A percentile compares a stretch with the other conserved stretches of the same genome.
Conservation (phyloP, 2,329 filamentous ascomycete genomes). For the Alternaria ethzedia region DNA sequence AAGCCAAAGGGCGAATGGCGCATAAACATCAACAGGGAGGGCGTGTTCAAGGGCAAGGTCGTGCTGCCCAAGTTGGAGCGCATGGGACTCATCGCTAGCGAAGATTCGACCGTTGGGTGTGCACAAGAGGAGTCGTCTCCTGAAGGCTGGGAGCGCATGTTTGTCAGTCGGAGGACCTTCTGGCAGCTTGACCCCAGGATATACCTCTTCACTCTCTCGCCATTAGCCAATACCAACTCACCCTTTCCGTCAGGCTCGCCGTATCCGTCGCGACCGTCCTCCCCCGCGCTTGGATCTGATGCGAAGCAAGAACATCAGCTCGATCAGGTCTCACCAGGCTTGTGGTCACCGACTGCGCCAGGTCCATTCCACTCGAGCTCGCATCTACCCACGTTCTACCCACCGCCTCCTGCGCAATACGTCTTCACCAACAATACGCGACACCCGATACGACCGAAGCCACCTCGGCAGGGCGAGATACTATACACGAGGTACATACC, state of each 20-base stretch:
- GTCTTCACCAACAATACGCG: constrained; percentile 77
- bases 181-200: constrained; percentile 90
- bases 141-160: constrained; percentile 79
- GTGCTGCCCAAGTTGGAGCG: constrained; percentile 89
- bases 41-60: constrained; percentile 84
- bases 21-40: constrained; percentile 82
- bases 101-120: constrained; percentile 76
- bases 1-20: constrained; percentile 85
- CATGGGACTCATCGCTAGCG: constrained; percentile 82
- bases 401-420: constrained; percentile 82
- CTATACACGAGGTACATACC: constrained; percentile 91
- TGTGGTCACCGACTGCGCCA: constrained; percentile 52
- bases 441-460: constrained; percentile 87
- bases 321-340: constrained; percentile 41
- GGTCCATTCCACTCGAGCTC: constrained; percentile 83
- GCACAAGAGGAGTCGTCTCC: constrained; percentile 66
- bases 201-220: constrained; percentile 85
- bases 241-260: constrained; percentile 59
- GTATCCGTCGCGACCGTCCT: constrained; percentile 57
- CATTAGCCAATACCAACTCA: constrained; percentile 56
- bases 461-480: constrained; percentile 85
- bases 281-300: constrained; percentile 51
- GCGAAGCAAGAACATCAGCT: constrained; percentile 35
- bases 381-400: constrained; percentile 89
- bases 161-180: constrained; percentile 79